phyloP scores from a whole-genome alignment of 208 protist species.

The Crithidia sp. region DNA sequence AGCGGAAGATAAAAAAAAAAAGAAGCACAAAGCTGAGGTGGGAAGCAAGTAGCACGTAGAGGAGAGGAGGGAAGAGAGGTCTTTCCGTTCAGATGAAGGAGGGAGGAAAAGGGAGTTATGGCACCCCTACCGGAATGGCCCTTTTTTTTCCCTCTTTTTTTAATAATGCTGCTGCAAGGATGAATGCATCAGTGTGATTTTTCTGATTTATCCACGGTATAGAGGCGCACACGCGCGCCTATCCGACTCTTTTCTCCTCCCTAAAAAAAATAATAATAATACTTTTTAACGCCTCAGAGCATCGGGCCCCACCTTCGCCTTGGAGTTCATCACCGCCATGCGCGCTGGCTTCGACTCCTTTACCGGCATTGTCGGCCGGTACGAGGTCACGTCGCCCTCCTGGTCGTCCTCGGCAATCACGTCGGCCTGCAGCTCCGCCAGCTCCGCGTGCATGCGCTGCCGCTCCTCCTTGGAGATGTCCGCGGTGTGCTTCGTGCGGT shows the following conservation, averaged over 20 bases:
- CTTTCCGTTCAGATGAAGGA: too few relatives aligned
- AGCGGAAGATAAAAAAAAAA: too few relatives aligned
- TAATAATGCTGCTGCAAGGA: too few relatives aligned
- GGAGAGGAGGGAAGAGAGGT: too few relatives aligned
- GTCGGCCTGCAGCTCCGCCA: conserved; percentile 66
- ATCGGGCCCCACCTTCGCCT: conserved; percentile 67
- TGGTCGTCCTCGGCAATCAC: conserved; percentile 57
- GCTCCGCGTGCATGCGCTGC: conserved; percentile 59
- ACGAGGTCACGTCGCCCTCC: conserved; percentile 79
- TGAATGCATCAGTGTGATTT: too few relatives aligned
- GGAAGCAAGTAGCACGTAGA: too few relatives aligned
- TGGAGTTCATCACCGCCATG: conserved; percentile 78
- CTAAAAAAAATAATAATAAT: too few relatives aligned
- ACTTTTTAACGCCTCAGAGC: conserved; percentile 59
- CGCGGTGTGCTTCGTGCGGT: conserved; percentile 36
- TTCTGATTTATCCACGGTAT: too few relatives aligned
- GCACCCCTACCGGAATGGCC: too few relatives aligned
- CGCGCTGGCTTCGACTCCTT: conserved; percentile 36
- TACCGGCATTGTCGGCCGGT: conserved; percentile 53
- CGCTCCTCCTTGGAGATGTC: conserved; percentile 44
- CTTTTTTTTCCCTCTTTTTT: too few relatives aligned
- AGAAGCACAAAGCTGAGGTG: too few relatives aligned
- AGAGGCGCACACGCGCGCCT: background rate
- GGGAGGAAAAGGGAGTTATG: too few relatives aligned
- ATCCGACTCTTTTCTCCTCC: background rate